Evolutionary conservation across 352 stramenopile genomes (phyloP), one percentile per base, ranked within the genome.

Genomic region (Thraustochytrium striatum): DNA sequence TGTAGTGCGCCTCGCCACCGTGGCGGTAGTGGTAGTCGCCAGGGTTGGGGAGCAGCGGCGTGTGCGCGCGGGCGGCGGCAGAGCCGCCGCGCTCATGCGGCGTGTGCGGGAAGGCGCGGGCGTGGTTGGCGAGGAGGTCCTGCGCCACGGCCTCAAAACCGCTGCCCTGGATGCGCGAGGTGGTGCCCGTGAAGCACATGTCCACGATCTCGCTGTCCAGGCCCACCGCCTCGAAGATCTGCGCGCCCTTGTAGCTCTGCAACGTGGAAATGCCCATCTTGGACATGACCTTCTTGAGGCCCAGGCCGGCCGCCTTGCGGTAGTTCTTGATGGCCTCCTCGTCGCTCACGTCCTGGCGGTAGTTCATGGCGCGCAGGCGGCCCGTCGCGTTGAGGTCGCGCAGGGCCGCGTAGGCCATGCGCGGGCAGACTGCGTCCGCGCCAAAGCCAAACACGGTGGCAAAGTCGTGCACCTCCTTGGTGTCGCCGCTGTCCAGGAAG

Each of bases 401-500:
- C 47, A 98, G 85, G 1, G 92, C 92, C 80, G 97, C 90, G 81
- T 97, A 97, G 7, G 93, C 93, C 86, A 98, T 94, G 86, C 96
- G 95, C 11, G 94, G 94, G 75, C 92, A 97, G 38, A 98, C 90
- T 65, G 89, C 93, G 85, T 98, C 93, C 72, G 92, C 95, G 62
- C 94, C 94, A 83, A 95, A 98, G 38, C 93, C 93, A 72, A 97
- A 87, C 28, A 97, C 85, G 1, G 92, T 96, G 41, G 91, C 92
- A 85, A 95, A 96, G 84, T 98, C 93, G 82, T 97, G 92, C n/a
- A 97, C 93, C 87, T 98, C 94, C 83, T 96, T 95, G 5, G 89
- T 91, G 84, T 98, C 94, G 85, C 93, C 94, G 72, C 88, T 91
- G 86, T 98, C 94, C 16, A 89, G 85, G 83, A 98, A 97, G 69